Evolutionary conservation across 768 basidiomycete species (phyloP).

Genomic region (Hericium coralloides): DNA sequence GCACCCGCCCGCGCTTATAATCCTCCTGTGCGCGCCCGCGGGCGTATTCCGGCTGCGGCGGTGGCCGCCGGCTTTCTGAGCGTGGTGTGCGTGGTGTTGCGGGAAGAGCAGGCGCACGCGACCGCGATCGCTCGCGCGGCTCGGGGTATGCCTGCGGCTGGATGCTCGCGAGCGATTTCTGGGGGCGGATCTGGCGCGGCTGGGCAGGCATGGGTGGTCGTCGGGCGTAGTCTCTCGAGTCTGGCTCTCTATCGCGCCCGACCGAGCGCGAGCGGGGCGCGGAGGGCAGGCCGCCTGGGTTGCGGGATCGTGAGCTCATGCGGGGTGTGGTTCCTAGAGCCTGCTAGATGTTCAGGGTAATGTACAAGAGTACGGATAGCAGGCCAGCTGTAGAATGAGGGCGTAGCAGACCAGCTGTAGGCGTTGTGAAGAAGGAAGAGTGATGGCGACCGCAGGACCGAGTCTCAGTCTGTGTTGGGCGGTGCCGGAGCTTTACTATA

Average conservation of each 20-base stretch:
- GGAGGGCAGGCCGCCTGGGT: constrained; percentile 27
- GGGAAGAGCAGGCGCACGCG: constrained; percentile 14
- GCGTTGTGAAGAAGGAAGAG: not conserved
- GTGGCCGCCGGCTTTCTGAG: not conserved
- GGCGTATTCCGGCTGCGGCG: not conserved
- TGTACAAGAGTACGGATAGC: not conserved
- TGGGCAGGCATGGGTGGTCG: constrained; percentile 4
- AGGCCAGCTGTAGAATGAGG: not conserved
- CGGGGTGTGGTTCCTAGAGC: not conserved
- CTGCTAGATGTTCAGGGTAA: not conserved
- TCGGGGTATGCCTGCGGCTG: not conserved
- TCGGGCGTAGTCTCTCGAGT: constrained; percentile 6
- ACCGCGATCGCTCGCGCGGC: not conserved
- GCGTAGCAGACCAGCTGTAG: too few relatives aligned
- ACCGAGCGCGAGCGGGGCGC: constrained; percentile 31
- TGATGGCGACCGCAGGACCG: not conserved
- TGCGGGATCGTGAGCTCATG: constrained; percentile 11
- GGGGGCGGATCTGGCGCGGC: constrained; percentile 13
- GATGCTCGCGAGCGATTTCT: constrained; percentile 15
- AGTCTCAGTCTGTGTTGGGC: too few relatives aligned
- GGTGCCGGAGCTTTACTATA: too few relatives aligned
- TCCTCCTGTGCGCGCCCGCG: not conserved
- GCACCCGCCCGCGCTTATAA: too few relatives aligned
- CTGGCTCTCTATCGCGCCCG: constrained; percentile 13
- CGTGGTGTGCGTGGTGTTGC: not conserved